Evolutionary conservation across 2,329 filamentous ascomycete genomes (phyloP).

Genomic region (Hypomyces perniciosus): DNA sequence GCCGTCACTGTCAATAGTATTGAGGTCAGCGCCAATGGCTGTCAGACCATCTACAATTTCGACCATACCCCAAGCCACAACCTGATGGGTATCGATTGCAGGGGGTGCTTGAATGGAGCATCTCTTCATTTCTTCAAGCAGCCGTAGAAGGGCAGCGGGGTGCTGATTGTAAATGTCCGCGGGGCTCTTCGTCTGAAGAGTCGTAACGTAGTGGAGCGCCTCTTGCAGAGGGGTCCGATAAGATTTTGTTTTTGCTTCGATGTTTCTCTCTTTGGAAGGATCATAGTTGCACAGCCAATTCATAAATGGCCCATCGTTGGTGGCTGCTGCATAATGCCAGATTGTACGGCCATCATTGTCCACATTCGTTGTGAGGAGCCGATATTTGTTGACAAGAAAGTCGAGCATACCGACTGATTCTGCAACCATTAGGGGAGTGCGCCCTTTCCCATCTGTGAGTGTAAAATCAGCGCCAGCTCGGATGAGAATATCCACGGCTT

Average conservation of each 20-base stretch:
- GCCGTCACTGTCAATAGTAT: constrained; percentile 12
- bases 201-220: constrained; percentile 21
- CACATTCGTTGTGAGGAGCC: constrained; percentile 22
- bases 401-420: constrained; percentile 23
- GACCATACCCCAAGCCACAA: constrained; percentile 20
- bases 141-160: background rate
- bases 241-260: constrained; percentile 16
- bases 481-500: constrained; percentile 25
- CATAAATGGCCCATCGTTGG: constrained; percentile 25
- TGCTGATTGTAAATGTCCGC: background rate
- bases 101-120: background rate
- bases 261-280: constrained; percentile 21
- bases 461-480: constrained; percentile 23
- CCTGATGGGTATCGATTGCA: background rate
- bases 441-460: constrained; percentile 21
- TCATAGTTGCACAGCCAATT: constrained; percentile 27
- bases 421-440: constrained; percentile 31
- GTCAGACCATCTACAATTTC: constrained; percentile 19
- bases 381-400: constrained; percentile 21
- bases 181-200: background rate
- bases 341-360: constrained; percentile 30
- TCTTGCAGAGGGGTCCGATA: constrained; percentile 28
- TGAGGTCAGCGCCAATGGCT: constrained; percentile 15
- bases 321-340: constrained; percentile 33
- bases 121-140: background rate